Evolutionary conservation across 257 asterid genomes (phyloP).

Genomic region (Orobanche coerulescens): DNA sequence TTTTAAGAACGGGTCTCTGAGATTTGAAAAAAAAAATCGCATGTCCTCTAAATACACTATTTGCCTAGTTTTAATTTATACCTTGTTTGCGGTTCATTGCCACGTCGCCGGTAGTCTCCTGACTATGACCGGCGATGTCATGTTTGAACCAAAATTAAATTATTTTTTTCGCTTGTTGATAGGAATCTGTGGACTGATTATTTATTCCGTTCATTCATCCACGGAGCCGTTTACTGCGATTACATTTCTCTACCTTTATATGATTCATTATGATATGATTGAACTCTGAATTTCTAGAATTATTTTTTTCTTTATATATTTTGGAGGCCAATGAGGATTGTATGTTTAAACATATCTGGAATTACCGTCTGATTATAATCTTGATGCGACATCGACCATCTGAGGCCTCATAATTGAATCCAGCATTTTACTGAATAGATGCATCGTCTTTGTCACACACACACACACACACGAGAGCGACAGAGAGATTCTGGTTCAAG

Average conservation of each 20-base stretch:
- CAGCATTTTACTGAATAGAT: no score
- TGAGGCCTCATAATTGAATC: constrained; percentile 22
- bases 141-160: constrained; percentile 39
- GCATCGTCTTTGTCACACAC: no score
- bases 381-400: constrained; percentile 18
- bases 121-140: constrained; percentile 46
- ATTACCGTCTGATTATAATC: constrained; percentile 18
- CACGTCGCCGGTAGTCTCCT: constrained; percentile 52
- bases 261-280: neutral
- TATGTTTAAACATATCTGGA: constrained; percentile 1
- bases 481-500: no score
- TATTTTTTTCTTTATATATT: no score
- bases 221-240: constrained; percentile 58
- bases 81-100: constrained; percentile 33
- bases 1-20: constrained; percentile 74
- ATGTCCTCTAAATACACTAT: neutral
- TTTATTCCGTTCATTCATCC: constrained; percentile 24
- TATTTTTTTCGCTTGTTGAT: constrained; percentile 43
- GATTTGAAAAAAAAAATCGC: constrained; percentile 18
- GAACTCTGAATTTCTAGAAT: no score
- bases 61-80: neutral
- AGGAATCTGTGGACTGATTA: constrained; percentile 49
- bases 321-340: constrained; percentile 11
- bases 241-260: constrained; percentile 23
- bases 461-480: no score